Evolutionary conservation across 2,329 filamentous ascomycete genomes (phyloP).

Genomic region (Zopfia rhizophila): DNA sequence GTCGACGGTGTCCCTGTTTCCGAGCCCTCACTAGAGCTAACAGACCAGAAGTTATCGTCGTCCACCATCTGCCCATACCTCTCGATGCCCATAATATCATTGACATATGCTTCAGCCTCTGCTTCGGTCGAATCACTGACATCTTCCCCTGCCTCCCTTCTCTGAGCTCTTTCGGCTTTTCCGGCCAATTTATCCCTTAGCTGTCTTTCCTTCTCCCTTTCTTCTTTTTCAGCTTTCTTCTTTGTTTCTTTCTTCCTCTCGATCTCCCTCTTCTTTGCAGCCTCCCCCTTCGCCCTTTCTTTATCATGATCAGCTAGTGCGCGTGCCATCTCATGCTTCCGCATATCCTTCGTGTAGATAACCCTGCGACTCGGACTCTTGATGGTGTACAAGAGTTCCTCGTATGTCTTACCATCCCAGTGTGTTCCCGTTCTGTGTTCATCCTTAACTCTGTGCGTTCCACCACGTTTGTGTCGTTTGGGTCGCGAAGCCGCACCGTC

Average conservation of each 20-base stretch:
- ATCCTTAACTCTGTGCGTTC: constrained; percentile 42
- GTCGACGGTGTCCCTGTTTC: constrained; percentile 7
- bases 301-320: constrained; percentile 32
- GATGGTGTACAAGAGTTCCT: constrained; percentile 30
- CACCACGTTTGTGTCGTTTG: constrained; percentile 36
- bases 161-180: background rate
- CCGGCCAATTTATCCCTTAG: background rate
- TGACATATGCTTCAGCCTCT: background rate
- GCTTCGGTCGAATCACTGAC: constrained; percentile 4
- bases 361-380: constrained; percentile 29
- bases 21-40: constrained; percentile 10
- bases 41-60: constrained; percentile 1
- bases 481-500: constrained; percentile 23
- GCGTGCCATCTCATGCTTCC: constrained; percentile 40
- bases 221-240: constrained; percentile 18
- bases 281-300: constrained; percentile 16
- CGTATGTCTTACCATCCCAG: constrained; percentile 38
- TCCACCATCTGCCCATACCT: background rate
- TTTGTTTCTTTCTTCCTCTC: constrained; percentile 20
- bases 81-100: background rate
- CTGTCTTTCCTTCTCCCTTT: constrained; percentile 18
- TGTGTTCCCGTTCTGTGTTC: constrained; percentile 38
- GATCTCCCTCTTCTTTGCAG: too few relatives aligned
- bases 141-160: constrained; percentile 2
- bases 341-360: constrained; percentile 43